Percentiles rank a stretch among this genome's conserved stretches.
Evolutionary conservation across 139 green algal species (phyloP).

Genomic region (Spirogloea muscicola): DNA sequence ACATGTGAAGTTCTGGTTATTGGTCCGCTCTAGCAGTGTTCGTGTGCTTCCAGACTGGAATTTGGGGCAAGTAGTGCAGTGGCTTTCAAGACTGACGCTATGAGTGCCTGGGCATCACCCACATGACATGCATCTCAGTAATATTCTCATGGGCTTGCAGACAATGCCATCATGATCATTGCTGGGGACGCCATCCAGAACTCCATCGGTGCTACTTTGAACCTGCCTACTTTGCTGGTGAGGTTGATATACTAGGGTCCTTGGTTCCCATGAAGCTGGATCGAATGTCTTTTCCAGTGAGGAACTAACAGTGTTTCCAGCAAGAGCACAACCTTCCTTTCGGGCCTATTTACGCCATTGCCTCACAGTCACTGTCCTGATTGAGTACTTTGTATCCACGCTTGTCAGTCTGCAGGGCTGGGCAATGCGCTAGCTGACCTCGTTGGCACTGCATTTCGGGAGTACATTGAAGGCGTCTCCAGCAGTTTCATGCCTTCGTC

Average conservation of each 20-base stretch:
- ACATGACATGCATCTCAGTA: too few species aligned
- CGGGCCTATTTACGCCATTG: neutral
- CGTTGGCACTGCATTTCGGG: neutral
- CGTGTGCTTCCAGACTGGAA: too few species aligned
- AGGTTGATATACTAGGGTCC: too few species aligned
- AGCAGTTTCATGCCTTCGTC: neutral
- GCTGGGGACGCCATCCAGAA: constrained; percentile 5
- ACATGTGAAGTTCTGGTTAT: too few species aligned
- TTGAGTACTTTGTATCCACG: too few species aligned
- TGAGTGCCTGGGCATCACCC: too few species aligned
- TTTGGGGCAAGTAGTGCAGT: too few species aligned
- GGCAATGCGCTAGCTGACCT: neutral
- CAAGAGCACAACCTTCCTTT: neutral
- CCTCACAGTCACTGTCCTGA: too few species aligned
- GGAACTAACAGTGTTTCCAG: neutral
- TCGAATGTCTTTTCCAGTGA: neutral
- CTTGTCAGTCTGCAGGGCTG: constrained; percentile 7
- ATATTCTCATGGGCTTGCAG: constrained; percentile 6
- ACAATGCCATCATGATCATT: constrained; percentile 22
- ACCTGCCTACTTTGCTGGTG: constrained; percentile 11
- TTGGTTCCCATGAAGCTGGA: neutral
- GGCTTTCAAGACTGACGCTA: too few species aligned
- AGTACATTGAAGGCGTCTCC: constrained; percentile 5
- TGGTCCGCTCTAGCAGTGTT: too few species aligned
- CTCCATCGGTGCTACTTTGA: neutral